Evolutionary conservation across 495 filamentous ascomycete genomes (phyloP).

Genomic region (Tuber indicum): DNA sequence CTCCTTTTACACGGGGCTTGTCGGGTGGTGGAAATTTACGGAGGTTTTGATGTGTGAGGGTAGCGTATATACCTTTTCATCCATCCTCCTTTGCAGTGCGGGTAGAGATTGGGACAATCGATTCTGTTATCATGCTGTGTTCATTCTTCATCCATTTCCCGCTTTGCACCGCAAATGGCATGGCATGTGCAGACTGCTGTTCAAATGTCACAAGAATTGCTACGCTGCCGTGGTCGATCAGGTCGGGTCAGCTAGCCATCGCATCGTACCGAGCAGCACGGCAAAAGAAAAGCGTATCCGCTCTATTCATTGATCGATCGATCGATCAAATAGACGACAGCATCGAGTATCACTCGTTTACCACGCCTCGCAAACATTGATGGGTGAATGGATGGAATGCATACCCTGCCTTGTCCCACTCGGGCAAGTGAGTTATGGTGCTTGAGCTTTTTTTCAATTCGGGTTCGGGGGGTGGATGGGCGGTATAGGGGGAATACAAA

Average conservation of each 20-base stretch:
- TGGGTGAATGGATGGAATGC: no score
- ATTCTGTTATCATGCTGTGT: background rate
- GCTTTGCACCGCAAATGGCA: background rate
- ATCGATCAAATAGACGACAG: no score
- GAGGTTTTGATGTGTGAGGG: background rate
- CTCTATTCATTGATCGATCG: no score
- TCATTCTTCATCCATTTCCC: background rate
- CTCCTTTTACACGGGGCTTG: background rate
- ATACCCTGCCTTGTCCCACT: no score
- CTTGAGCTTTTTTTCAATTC: no score
- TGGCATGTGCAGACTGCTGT: background rate
- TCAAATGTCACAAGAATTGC: background rate
- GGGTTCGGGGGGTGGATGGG: no score
- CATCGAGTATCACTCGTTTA: background rate
- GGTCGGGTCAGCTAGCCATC: background rate
- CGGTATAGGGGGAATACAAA: no score
- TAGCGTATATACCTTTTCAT: background rate
- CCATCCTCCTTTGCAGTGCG: background rate
- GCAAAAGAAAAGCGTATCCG: no score
- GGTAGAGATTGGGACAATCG: background rate
- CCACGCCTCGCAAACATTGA: background rate
- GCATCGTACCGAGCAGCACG: background rate
- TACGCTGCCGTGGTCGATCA: background rate
- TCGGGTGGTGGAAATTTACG: background rate
- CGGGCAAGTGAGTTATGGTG: no score